Evolutionary conservation across 169 alveolate genomes (phyloP), one percentile per base, ranked within the genome.

Genomic region (Ichthyophthirius multifiliis): DNA sequence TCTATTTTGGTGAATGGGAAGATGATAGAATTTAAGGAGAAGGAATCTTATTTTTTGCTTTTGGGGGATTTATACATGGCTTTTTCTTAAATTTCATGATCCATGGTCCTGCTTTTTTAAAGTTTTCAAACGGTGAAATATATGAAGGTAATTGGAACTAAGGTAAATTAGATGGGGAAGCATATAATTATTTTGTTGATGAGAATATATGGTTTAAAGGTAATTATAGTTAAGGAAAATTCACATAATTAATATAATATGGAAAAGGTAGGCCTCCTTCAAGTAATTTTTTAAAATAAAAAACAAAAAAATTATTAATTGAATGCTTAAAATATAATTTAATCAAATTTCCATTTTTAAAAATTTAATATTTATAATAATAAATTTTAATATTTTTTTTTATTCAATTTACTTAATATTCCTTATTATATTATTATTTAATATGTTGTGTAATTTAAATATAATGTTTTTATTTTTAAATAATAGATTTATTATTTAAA

Each of bases 1-100:
- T 55, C 31, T 55, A 55, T 10, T 55, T 55, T 55, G 71, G 71
- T 6, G 71, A 55, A 27, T 55, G 71, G 71, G 71, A 55, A 55
- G 31, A 55, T 7, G 71, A 55, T 55, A 27, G 13, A 16, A 16
- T 55, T 27, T 27, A 55, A 55, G 71, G 71, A 20, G 71, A 55
- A 55, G 71, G 71, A 20, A 55, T 55, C 31, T 55, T 55, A 55
- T 55, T 55, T 27, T 55, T 55, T 27, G 71, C 71, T 6, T 55
- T 55, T 55, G 71, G 71, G 13, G 71, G 71, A 20, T 55, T 55
- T 55, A 39, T 55, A 16, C 71, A 55, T 55, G 71, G 71, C 9
- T 55, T 3, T 27, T 55, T 55, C 31, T 34, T 27, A 20, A 55
- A 55, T 27, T 27, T 34, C 5, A 55, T 27, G 13, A 27, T 55